phyloP scores from a whole-genome alignment of 441 rosid species.

The Populus hybrid region DNA sequence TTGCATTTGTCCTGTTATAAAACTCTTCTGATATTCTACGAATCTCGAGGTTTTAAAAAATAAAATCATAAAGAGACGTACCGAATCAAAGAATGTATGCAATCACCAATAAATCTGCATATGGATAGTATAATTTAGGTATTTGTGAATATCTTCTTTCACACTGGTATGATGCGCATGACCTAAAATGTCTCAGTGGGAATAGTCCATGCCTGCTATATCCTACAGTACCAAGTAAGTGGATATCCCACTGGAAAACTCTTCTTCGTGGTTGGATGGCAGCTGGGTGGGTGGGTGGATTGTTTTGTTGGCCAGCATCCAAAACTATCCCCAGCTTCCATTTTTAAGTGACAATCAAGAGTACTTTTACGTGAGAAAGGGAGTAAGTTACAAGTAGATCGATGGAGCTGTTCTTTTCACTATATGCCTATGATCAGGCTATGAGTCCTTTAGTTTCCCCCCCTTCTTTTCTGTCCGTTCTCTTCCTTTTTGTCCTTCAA shows the following conservation, averaged over 20 bases:
- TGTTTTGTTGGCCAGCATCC: not conserved
- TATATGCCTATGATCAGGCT: no score
- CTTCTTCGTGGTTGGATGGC: not conserved
- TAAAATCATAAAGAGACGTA: no score
- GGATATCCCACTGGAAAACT: constrained; percentile 16
- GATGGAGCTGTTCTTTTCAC: not conserved
- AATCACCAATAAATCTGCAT: not conserved
- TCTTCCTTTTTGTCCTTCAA: no score
- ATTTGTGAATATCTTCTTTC: not conserved
- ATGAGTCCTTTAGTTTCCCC: no score
- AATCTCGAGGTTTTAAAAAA: no score
- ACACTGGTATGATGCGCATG: not conserved
- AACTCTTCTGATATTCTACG: no score
- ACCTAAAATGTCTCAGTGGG: constrained; percentile 9
- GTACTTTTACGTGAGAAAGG: not conserved
- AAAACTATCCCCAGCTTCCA: not conserved
- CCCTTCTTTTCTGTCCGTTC: no score
- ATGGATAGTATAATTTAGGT: not conserved
- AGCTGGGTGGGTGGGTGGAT: constrained; percentile 19
- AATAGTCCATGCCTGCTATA: not conserved
- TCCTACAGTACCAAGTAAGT: constrained; percentile 2
- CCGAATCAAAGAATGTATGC: no score
- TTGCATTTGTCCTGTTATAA: no score
- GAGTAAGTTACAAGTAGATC: no score
- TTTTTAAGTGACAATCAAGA: not conserved